Base-by-base conservation (phyloP, 345 rosid species). In the Linum usitatissimum region DNA sequence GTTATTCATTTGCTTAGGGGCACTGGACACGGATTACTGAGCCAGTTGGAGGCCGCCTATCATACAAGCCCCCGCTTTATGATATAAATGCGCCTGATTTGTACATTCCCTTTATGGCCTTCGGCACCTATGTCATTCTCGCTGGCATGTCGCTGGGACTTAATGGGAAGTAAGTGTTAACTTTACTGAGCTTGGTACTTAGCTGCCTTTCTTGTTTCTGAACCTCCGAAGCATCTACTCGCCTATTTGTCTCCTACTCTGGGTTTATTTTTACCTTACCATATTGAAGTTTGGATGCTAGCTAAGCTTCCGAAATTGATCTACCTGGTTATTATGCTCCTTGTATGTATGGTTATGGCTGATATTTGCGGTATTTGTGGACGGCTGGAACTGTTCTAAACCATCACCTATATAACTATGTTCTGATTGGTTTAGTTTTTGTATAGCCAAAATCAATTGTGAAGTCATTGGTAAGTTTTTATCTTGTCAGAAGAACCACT, bases 41-140 rank as follows among this genome's bases (percentile, higher is more conserved):
- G 73, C 99, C 99, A 57, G 99, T 90, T 5, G 97, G 99, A 20
- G 99, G 96, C 64, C 83, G 97, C 70, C 96, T 93, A 61, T 90
- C 99, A 31, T 93, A 93, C 75, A 93, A 93, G 58, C 99, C 97
- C 6, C 97, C 94, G 7, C 59, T 90, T n/a, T 84, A 80, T 73
- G 97, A 90, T 68, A 93, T 93, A 28, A 88, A 88, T 78, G 96
- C 96, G 42, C 98, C 96, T 28, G 98, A 88, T 67, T 79, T 91
- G 71, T 89, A 93, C 77, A 86, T 93, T 69, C 97, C 99, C 18
- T 83, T 93, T 75, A 93, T 93, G 99, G 91, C 97, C 18, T 90
- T 90, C 67, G 96, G 90, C 36, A 84, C 90, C 38, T 93, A 85
- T 1, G 86, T 92, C 42, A 81, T 92, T 64, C 95, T 92, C 69